Conservation (phyloP, 768 basidiomycete genomes). For the Boletus sensibilis region DNA sequence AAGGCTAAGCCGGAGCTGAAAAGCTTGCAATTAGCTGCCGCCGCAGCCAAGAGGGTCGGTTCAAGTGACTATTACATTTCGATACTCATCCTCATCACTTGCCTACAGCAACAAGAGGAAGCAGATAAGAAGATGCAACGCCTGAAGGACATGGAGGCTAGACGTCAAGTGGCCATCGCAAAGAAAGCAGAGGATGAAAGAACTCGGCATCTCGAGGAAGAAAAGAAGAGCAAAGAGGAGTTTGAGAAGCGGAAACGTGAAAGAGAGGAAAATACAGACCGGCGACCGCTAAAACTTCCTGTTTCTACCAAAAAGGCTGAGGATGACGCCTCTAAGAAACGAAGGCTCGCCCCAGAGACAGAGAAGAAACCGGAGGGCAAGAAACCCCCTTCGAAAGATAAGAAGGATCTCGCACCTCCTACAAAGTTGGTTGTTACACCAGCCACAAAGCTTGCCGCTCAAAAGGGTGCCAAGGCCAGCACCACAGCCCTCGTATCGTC, state of each 20-base stretch:
- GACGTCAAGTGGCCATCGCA: slow-evolving; percentile 68
- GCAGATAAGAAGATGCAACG: slow-evolving; percentile 73
- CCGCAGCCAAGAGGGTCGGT: slow-evolving; percentile 85
- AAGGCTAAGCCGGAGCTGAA: slow-evolving; percentile 77
- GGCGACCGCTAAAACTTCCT: slow-evolving; percentile 54
- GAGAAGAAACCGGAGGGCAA: slow-evolving; percentile 60
- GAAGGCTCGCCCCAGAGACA: slow-evolving; percentile 52
- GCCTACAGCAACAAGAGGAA: slow-evolving; percentile 80
- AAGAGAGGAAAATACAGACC: slow-evolving; percentile 73
- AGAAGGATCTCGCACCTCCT: slow-evolving; percentile 32
- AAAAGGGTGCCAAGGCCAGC: slow-evolving; percentile 40
- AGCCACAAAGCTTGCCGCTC: slow-evolving; percentile 20
- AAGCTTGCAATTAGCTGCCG: slow-evolving; percentile 77
- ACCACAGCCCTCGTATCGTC: slow-evolving; percentile 36
- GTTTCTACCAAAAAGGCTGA: slow-evolving; percentile 63
- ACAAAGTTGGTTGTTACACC: slow-evolving; percentile 31
- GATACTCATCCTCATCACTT: slow-evolving; percentile 6
- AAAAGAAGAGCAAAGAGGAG: slow-evolving; percentile 71
- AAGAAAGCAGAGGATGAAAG: slow-evolving; percentile 81
- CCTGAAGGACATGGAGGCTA: slow-evolving; percentile 78
- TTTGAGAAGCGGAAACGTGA: slow-evolving; percentile 78
- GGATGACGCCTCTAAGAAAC: slow-evolving; percentile 71
- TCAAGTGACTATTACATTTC: background rate
- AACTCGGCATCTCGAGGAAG: slow-evolving; percentile 58
- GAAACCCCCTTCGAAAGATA: slow-evolving; percentile 61